Conservation (phyloP, 163 green algal species). For the Scenedesmus sp. region DNA sequence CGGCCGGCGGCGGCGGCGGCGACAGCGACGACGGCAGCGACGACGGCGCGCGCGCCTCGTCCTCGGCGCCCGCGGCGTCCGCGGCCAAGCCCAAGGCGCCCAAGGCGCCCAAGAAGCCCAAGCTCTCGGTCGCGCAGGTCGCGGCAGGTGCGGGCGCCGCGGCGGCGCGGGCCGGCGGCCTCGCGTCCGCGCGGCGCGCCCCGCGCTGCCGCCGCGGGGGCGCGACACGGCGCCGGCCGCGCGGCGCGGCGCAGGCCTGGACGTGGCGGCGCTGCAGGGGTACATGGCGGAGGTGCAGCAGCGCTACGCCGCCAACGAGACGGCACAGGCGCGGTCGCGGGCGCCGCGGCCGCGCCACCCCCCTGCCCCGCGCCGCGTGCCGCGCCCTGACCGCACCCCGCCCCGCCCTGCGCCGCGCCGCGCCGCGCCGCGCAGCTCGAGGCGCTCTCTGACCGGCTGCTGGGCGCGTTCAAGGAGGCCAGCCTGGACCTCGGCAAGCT, state of each 20-base stretch:
- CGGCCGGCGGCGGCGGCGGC: not conserved
- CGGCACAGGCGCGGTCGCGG: constrained; percentile 31
- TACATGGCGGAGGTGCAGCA: constrained; percentile 32
- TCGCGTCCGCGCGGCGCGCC: too few relatives aligned
- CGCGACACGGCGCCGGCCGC: not conserved
- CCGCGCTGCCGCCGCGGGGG: too few relatives aligned
- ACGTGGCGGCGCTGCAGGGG: constrained; percentile 21
- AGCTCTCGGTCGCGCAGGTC: constrained; percentile 26
- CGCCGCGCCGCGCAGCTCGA: constrained; percentile 42
- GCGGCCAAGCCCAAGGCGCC: constrained; percentile 18
- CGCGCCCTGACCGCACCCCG: too few relatives aligned
- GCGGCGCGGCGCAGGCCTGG: constrained; percentile 27
- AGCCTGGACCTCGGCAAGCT: constrained; percentile 32
- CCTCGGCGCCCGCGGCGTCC: not conserved
- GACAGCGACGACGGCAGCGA: constrained; percentile 13
- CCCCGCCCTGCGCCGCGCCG: too few relatives aligned
- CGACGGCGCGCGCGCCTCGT: too few relatives aligned
- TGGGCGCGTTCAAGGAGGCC: constrained; percentile 35
- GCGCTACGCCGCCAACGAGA: constrained; percentile 38
- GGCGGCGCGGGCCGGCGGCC: not conserved
- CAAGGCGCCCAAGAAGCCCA: constrained; percentile 38
- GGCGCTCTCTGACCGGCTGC: constrained; percentile 31
- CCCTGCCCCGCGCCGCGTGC: too few relatives aligned
- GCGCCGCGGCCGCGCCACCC: too few relatives aligned
- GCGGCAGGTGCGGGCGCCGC: constrained; percentile 18